Evolutionary conservation across 1,139 yeast species (phyloP).

Genomic region (Debaryomyces fabryi): DNA sequence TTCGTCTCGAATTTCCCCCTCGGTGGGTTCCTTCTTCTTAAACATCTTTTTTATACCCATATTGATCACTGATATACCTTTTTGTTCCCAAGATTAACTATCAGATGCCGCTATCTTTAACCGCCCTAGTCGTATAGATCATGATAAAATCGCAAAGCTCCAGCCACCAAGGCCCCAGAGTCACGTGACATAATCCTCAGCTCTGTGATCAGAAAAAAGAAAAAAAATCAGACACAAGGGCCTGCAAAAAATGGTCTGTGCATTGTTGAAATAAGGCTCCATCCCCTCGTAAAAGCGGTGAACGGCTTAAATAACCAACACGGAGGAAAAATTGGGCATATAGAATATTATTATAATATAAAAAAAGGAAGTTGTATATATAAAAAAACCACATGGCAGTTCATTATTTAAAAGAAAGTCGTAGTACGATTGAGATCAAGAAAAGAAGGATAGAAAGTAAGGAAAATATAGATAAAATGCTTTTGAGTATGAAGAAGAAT

Average conservation of each 20-base stretch:
- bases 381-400: background rate
- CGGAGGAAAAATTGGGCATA: background rate
- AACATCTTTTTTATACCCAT: conserved; percentile 59
- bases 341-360: background rate
- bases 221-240: background rate
- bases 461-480: background rate
- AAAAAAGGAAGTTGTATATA: background rate
- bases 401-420: conserved; percentile 1
- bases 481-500: background rate
- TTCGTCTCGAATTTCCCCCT: conserved; percentile 53
- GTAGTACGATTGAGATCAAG: background rate
- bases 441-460: background rate
- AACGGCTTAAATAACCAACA: background rate
- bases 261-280: background rate
- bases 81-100: background rate
- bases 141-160: background rate
- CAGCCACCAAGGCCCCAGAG: background rate
- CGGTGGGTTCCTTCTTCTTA: conserved; percentile 63
- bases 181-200: background rate
- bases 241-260: background rate
- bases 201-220: background rate
- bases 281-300: background rate
- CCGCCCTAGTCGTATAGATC: background rate
- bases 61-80: background rate
- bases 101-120: background rate